phyloP scores from a whole-genome alignment of 108 stramenopile genomes.

The Nannochloropsis gaditana region DNA sequence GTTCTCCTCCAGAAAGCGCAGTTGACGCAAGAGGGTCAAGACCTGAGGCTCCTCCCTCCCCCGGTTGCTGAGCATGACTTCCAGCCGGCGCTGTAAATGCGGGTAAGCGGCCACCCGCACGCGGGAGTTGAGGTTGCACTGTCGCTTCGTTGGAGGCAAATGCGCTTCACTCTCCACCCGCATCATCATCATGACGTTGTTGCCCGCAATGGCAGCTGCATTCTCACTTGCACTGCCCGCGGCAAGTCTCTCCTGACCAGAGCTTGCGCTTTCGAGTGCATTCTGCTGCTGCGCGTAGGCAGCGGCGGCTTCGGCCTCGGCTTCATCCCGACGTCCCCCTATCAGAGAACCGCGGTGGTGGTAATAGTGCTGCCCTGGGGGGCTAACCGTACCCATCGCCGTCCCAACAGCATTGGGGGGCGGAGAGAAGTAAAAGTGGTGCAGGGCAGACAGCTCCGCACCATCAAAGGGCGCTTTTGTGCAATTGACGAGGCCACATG shows the following conservation, averaged over 20 bases:
- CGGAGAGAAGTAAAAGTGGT: conserved; percentile 26
- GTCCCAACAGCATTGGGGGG: neutral
- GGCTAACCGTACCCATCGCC: neutral
- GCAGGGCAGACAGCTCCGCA: conserved; percentile 16
- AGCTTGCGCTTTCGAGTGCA: neutral
- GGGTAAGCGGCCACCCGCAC: neutral
- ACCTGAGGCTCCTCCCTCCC: neutral
- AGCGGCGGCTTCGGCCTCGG: neutral
- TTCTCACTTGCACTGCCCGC: neutral
- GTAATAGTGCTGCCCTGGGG: neutral
- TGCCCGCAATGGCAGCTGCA: neutral
- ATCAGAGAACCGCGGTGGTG: neutral
- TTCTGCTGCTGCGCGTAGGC: neutral
- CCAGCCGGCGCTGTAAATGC: neutral
- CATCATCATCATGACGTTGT: conserved; percentile 16
- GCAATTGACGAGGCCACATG: neutral
- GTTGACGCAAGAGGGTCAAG: neutral
- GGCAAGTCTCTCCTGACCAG: neutral
- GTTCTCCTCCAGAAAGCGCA: neutral
- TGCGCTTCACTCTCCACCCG: neutral
- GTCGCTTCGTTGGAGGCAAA: conserved; percentile 15
- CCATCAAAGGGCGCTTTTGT: conserved; percentile 9
- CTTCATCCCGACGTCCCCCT: neutral
- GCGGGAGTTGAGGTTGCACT: neutral
- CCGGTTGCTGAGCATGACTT: neutral